phyloP scores from a whole-genome alignment of 768 basidiomycete species.

The Neoboletus subvelutipes region DNA sequence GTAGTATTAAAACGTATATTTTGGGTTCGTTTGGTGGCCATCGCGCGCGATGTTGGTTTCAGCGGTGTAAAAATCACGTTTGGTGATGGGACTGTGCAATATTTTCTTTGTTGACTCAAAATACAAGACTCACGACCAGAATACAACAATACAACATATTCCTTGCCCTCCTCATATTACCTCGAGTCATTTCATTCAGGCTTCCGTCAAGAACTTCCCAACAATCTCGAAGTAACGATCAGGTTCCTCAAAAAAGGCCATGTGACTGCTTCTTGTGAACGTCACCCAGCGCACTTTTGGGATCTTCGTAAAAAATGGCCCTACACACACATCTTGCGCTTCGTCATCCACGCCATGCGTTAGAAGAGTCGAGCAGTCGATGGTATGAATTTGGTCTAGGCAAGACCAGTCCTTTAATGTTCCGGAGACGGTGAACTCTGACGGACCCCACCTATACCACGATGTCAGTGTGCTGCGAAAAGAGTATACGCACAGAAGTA shows the following conservation, averaged over 20 bases:
- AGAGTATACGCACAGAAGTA: not conserved
- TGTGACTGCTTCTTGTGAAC: slow-evolving; percentile 24
- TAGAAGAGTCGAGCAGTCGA: slow-evolving; percentile 39
- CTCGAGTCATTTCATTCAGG: not conserved
- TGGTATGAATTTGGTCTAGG: slow-evolving; percentile 41
- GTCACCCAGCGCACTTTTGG: slow-evolving; percentile 37
- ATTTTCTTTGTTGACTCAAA: not conserved
- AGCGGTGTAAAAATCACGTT: too few species aligned
- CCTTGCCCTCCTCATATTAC: not conserved
- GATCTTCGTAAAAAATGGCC: slow-evolving; percentile 35
- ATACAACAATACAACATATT: not conserved
- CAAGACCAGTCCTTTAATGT: slow-evolving; percentile 48
- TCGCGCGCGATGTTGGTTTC: too few species aligned
- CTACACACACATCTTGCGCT: slow-evolving; percentile 35
- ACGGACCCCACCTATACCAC: slow-evolving; percentile 17
- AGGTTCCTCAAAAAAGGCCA: slow-evolving; percentile 16
- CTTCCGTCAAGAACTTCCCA: slow-evolving; percentile 14
- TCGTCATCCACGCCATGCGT: slow-evolving; percentile 40
- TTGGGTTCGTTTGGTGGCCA: not conserved
- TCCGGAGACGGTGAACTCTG: slow-evolving; percentile 41
- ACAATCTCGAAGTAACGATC: slow-evolving; percentile 22
- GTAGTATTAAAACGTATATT: not conserved
- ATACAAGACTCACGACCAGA: not conserved
- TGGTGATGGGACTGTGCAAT: too few species aligned
- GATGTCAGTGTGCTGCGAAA: not conserved